These are phyloP conservation scores for Lepidium didymum DNA, from an alignment of 345 rosid genomes.

Conservation along the genomic window DNA sequence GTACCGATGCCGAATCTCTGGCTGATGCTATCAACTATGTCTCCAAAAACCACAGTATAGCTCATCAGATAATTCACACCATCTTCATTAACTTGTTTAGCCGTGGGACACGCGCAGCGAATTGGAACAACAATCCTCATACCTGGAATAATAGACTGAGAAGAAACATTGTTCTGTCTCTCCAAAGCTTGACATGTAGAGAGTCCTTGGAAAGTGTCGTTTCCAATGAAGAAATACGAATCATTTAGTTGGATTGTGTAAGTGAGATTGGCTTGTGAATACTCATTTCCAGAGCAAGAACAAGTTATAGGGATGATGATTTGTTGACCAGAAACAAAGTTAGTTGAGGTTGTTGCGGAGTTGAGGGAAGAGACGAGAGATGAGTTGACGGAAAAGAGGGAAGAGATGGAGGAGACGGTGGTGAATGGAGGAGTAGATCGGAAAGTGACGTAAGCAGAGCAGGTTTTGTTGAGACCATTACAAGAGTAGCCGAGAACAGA, in stretches of 20 bases:
- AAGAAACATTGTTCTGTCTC: slow-evolving; percentile 24
- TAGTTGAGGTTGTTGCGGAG: slow-evolving; percentile 29
- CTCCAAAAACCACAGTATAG: slow-evolving; percentile 33
- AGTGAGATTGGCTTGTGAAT: slow-evolving; percentile 46
- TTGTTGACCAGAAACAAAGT: slow-evolving; percentile 37
- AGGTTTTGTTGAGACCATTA: slow-evolving; percentile 53
- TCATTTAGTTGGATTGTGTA: slow-evolving; percentile 34
- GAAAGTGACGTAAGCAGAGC: slow-evolving; percentile 55
- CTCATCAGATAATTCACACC: slow-evolving; percentile 40
- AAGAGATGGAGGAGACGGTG: slow-evolving; percentile 45
- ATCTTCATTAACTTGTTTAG: slow-evolving; percentile 34
- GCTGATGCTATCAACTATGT: slow-evolving; percentile 25
- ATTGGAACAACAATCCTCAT: slow-evolving; percentile 39
- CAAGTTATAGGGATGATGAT: slow-evolving; percentile 63
- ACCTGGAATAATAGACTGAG: slow-evolving; percentile 28
- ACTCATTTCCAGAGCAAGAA: slow-evolving; percentile 45
- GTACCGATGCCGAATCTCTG: slow-evolving; percentile 33
- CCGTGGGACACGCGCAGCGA: slow-evolving; percentile 67
- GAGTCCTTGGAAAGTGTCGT: slow-evolving; percentile 57
- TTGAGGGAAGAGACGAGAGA: slow-evolving; percentile 45
- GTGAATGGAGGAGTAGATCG: slow-evolving; percentile 50
- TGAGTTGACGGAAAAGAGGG: slow-evolving; percentile 39
- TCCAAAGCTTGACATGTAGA: slow-evolving; percentile 73
- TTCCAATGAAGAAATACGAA: slow-evolving; percentile 33
- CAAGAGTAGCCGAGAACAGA: slow-evolving; percentile 71